Evolutionary conservation across 352 stramenopile genomes (phyloP), one percentile per base, ranked within the genome.

Genomic region (Phytophthora ramorum): DNA sequence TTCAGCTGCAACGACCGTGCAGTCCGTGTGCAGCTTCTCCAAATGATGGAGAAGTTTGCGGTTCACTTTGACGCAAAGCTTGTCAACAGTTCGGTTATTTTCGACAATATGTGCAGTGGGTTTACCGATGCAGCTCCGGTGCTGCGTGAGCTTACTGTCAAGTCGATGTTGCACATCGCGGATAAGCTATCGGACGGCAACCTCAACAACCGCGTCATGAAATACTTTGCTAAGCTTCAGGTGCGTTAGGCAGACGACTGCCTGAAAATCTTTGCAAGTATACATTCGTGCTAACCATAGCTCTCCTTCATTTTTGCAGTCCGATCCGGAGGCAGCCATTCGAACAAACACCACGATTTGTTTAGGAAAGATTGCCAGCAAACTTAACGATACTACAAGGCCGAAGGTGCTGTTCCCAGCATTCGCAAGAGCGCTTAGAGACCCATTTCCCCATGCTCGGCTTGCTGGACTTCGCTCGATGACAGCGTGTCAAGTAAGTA

Each of bases 301-400:
- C 3, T 26, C 12, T 3, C 38, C 3, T 10, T 12, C n/a, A 10
- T 22, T 9, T 9, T 47, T 65, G 16, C 49, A 96, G 84, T 85
- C 83, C 12, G 92, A 98, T 58, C 81, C 89, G 0, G 91, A 98
- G 63, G 88, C 92, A 59, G 91, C 91, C 7, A 98, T 98, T 58
- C 89, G 91, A 45, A 98, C 92, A 24, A 98, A 98, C 63, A 97
- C 92, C 16, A 97, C 93, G 12, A 97, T 98, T 49, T 98, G 93
- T 69, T 56, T 98, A 16, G 90, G 87, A 30, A 96, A 96, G 44
- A 92, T 98, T 55, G 87, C 93, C 16, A 66, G 63, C 16, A 92
- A 97, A 51, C 78, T 98, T 4, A 97, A 92, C 44, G 84, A 93
- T 22, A 57, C 85, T 13, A 97, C 92, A 22, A 79, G 91, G 14